Evolutionary conservation across 257 asterid genomes (phyloP), one percentile per base, ranked within the genome.

Genomic region (Jacaranda mimosifolia): DNA sequence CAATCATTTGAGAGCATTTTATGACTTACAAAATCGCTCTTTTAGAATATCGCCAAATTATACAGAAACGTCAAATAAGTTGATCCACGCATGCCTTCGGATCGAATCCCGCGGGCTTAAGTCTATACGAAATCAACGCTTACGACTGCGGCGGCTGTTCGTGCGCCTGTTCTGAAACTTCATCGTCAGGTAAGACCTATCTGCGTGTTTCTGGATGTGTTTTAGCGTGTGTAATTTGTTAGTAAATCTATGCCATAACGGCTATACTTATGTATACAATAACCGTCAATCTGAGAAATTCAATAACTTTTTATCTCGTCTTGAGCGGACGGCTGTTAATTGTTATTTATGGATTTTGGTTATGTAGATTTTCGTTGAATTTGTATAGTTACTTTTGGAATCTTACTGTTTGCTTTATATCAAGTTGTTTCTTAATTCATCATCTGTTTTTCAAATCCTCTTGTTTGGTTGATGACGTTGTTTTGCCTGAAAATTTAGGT

Each of bases 41-140:
- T 49, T 0, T 1, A 10, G 18, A 17, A 58, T 32, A 21, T 18
- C 51, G 66, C 63, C 64, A 19, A 49, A 49, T 12, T n/a, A 4
- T 21, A 72, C 32, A 32, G 52, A 42, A 42, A 71, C 35, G 73
- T 17, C 38, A 53, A 42, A 71, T 6, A 0, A 19, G n/a, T 59
- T 38, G 59, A 1, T 13, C 4, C 32, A 40, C 35, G 38, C 39
- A 1, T 0, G 45, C 45, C 60, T 77, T 68, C 48, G 77, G 9
- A 72, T 77, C 85, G 49, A 52, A 69, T 65, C 57, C 36, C 53
- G 56, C 64, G 64, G n/a, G 55, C 26, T 17, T 1, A 35, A 72
- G 68, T 72, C 82, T 40, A 1, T 15, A 39, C 60, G 15, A 55
- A 75, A 69, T 79, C 81, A 75, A 70, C 83, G 83, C 68, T 56